Evolutionary conservation across 345 rosid species (phyloP).

Genomic region (Brassica napus): Da-Ae NC_063450.1:52660001-52660500

Average conservation of each 20-base stretch:
- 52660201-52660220: conserved; percentile 1
- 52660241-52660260: too few relatives aligned
- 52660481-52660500: neutral
- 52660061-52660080: conserved; percentile 17
- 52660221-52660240: conserved; percentile 13
- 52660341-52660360: too few relatives aligned
- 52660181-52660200: neutral
- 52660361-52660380: too few relatives aligned
- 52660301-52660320: too few relatives aligned
- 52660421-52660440: conserved; percentile 3
- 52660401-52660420: neutral
- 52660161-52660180: conserved; percentile 1
- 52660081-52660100: conserved; percentile 14
- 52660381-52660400: too few relatives aligned
- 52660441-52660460: conserved; percentile 16
- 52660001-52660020: conserved; percentile 20
- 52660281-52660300: too few relatives aligned
- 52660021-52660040: conserved; percentile 35
- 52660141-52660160: neutral
- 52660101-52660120: conserved; percentile 27
- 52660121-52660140: conserved; percentile 20
- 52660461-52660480: neutral
- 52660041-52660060: conserved; percentile 27
- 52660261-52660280: too few relatives aligned
- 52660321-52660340: too few relatives aligned